Conservation (phyloP, 192 early-diverging fungal genomes). For the Gaertneriomyces semiglobifer region DNA sequence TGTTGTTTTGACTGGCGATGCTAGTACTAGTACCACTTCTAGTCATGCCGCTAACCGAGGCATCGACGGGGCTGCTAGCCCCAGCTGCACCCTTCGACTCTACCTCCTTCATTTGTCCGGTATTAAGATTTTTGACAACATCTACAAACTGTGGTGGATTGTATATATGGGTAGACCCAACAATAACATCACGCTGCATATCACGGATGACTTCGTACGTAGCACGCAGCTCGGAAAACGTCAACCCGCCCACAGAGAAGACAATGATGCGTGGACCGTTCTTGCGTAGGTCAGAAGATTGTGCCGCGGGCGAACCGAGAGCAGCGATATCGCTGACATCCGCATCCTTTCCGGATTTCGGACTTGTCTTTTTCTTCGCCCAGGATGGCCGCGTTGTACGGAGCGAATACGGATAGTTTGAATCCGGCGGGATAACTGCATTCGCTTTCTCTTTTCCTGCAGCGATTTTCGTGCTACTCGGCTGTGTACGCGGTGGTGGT, state of each 20-base stretch:
- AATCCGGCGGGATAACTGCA: constrained; percentile 27
- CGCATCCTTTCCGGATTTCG: not conserved
- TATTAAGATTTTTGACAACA: constrained; percentile 53
- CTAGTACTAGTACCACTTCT: too few species aligned
- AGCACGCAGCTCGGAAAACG: constrained; percentile 72
- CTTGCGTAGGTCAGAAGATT: constrained; percentile 37
- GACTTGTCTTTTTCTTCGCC: constrained; percentile 26
- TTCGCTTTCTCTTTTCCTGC: constrained; percentile 29
- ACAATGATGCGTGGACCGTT: constrained; percentile 65
- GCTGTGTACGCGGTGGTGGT: constrained; percentile 17
- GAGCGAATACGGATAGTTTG: constrained; percentile 42
- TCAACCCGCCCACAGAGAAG: constrained; percentile 77
- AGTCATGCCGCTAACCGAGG: not conserved
- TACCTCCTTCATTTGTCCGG: constrained; percentile 42
- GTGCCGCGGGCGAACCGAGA: too few species aligned
- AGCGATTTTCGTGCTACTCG: constrained; percentile 31
- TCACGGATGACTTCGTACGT: constrained; percentile 65
- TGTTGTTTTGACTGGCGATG: too few species aligned
- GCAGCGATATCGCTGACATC: not conserved
- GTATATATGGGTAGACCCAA: constrained; percentile 74
- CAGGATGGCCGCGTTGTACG: constrained; percentile 51
- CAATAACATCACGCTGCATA: constrained; percentile 64
- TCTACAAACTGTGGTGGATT: constrained; percentile 67
- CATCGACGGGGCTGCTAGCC: not conserved
- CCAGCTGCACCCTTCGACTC: not conserved